These are phyloP conservation scores for Gloeopeniophorella convolvens DNA, from an alignment of 768 basidiomycete species.

Conservation along the genomic window DNA sequence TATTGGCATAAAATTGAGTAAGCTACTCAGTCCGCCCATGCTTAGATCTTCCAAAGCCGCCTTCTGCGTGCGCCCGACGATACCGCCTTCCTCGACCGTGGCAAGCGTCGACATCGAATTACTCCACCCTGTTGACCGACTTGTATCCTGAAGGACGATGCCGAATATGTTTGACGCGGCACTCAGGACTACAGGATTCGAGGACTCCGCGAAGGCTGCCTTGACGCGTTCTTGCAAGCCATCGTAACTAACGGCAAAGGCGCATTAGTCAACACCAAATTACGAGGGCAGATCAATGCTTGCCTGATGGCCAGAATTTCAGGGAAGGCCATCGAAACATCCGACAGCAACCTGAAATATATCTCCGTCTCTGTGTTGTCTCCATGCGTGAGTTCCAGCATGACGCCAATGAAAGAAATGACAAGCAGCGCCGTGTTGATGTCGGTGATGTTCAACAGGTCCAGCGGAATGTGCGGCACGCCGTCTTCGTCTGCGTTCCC, in stretches of 20 bases:
- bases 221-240: conserved; percentile 68
- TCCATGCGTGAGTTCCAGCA: conserved; percentile 67
- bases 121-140: conserved; percentile 35
- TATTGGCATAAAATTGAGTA: conserved; percentile 61
- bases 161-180: conserved; percentile 74
- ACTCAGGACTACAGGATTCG: conserved; percentile 63
- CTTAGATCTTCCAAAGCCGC: conserved; percentile 59
- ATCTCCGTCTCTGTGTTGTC: conserved; percentile 81
- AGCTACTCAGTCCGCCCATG: conserved; percentile 72
- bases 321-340: conserved; percentile 60
- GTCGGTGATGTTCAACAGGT: conserved; percentile 57
- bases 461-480: conserved; percentile 48
- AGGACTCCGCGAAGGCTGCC: conserved; percentile 62
- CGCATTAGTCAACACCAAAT: not conserved
- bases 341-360: conserved; percentile 67
- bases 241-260: conserved; percentile 80
- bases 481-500: conserved; percentile 31
- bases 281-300: conserved; percentile 23
- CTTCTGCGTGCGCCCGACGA: conserved; percentile 42
- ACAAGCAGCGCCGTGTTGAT: conserved; percentile 60
- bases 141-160: conserved; percentile 52
- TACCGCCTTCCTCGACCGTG: conserved; percentile 48
- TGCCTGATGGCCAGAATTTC: conserved; percentile 70
- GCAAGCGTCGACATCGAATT: conserved; percentile 61
- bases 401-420: conserved; percentile 68